phyloP scores from a whole-genome alignment of 768 basidiomycete genomes.

The Phaeotremella fagi region DNA sequence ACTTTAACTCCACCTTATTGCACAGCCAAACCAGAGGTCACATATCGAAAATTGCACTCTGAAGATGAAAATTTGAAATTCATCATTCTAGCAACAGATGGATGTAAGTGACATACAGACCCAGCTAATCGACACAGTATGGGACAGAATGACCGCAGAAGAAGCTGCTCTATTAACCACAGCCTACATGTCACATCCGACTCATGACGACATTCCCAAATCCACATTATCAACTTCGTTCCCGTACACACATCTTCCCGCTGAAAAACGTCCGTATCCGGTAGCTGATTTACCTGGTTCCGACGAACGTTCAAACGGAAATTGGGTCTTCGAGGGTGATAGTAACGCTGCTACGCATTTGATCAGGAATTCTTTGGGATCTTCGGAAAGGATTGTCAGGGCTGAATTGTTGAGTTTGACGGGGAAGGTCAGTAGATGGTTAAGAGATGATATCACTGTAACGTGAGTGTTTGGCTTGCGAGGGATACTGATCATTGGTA shows the following conservation, averaged over 20 bases:
- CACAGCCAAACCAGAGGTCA: constrained; percentile 44
- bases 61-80: constrained; percentile 39
- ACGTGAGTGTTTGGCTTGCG: constrained; percentile 37
- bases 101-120: constrained; percentile 38
- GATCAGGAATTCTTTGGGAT: constrained; percentile 43
- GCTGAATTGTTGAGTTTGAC: constrained; percentile 42
- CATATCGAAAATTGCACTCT: constrained; percentile 30
- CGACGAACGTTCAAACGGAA: constrained; percentile 3
- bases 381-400: constrained; percentile 29
- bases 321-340: constrained; percentile 44
- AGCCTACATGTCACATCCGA: constrained; percentile 36
- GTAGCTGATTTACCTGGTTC: constrained; percentile 30
- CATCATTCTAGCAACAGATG: constrained; percentile 47
- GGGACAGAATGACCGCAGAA: constrained; percentile 46
- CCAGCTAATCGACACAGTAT: constrained; percentile 23
- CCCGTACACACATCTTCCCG: constrained; percentile 14
- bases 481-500: no score
- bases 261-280: constrained; percentile 24
- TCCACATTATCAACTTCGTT: constrained; percentile 21
- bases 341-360: constrained; percentile 46
- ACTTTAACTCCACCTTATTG: constrained; percentile 44
- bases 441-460: constrained; percentile 46
- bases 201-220: constrained; percentile 33
- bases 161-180: constrained; percentile 43
- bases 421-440: constrained; percentile 33